Evolutionary conservation across 164 flowering plant species (phyloP).

Genomic region (Sedum album): DNA sequence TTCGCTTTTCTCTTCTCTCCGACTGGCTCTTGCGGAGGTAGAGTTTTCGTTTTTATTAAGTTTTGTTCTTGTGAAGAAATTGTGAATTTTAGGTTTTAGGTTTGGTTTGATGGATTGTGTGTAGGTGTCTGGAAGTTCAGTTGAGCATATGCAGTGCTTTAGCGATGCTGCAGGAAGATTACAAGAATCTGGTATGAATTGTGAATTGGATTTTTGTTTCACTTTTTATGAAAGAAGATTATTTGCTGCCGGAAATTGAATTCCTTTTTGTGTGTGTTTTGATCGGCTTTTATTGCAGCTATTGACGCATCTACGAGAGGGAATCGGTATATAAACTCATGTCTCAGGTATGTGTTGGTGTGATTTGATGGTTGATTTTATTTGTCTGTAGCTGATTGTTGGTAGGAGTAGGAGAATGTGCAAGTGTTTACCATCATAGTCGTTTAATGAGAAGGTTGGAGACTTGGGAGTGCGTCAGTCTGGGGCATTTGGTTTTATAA

Average conservation of each 20-base stretch:
- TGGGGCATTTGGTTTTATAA: neutral
- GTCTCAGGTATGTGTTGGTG: constrained; percentile 55
- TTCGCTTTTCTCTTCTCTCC: constrained; percentile 86
- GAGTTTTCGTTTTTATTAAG: neutral
- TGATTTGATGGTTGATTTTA: neutral
- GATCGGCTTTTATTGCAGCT: constrained; percentile 46
- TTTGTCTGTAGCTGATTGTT: neutral
- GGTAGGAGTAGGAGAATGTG: neutral
- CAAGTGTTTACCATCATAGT: neutral
- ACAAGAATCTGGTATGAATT: constrained; percentile 76
- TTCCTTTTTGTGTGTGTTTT: neutral
- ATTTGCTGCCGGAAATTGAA: neutral
- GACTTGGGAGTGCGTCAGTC: too few relatives aligned
- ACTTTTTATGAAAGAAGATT: neutral
- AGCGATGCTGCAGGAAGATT: constrained; percentile 77
- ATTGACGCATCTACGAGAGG: constrained; percentile 94
- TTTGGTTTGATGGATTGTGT: constrained; percentile 8
- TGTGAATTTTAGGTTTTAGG: neutral
- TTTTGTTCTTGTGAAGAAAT: neutral
- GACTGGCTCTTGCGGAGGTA: constrained; percentile 75
- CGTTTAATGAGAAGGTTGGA: neutral
- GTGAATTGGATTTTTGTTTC: neutral
- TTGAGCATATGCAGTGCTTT: constrained; percentile 86
- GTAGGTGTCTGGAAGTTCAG: constrained; percentile 64
- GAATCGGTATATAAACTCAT: constrained; percentile 78